These are phyloP conservation scores for Picochlorum sp. DNA, from an alignment of 139 green algal species.

Conservation along the genomic window DNA sequence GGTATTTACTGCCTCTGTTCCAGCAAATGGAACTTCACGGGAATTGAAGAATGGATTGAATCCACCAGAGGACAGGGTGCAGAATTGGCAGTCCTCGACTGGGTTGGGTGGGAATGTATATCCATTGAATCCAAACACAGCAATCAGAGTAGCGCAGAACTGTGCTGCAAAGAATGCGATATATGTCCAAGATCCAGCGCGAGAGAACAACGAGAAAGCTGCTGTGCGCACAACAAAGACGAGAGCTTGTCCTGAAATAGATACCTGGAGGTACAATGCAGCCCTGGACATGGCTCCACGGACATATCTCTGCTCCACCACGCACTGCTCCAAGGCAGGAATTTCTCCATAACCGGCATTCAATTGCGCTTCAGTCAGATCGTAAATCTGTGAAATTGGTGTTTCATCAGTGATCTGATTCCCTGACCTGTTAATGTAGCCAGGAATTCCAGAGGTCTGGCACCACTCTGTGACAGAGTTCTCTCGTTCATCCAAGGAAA, in stretches of 20 bases:
- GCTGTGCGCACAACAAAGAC: conserved; percentile 71
- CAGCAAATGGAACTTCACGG: conserved; percentile 33
- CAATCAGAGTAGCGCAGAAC: conserved; percentile 49
- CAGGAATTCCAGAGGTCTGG: conserved; percentile 6
- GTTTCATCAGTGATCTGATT: neutral
- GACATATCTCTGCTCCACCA: conserved; percentile 62
- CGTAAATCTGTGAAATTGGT: neutral
- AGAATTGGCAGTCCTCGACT: conserved; percentile 46
- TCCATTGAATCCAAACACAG: conserved; percentile 60
- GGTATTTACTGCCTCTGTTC: conserved; percentile 50
- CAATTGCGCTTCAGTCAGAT: conserved; percentile 28
- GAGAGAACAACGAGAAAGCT: conserved; percentile 39
- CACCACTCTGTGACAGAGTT: conserved; percentile 33
- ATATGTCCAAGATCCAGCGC: conserved; percentile 58
- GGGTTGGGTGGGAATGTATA: conserved; percentile 41
- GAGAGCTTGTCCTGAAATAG: conserved; percentile 61
- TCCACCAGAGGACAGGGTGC: conserved; percentile 32
- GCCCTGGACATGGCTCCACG: conserved; percentile 59
- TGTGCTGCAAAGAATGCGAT: conserved; percentile 63
- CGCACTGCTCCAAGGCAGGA: conserved; percentile 51
- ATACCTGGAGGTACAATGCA: conserved; percentile 65
- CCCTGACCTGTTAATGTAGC: neutral
- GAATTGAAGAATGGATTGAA: conserved; percentile 37
- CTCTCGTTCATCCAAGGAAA: conserved; percentile 42
- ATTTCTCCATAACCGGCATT: neutral